These are phyloP conservation scores for Zopfia rhizophila DNA, from an alignment of 2,329 filamentous ascomycete genomes.

Conservation along the genomic window DNA sequence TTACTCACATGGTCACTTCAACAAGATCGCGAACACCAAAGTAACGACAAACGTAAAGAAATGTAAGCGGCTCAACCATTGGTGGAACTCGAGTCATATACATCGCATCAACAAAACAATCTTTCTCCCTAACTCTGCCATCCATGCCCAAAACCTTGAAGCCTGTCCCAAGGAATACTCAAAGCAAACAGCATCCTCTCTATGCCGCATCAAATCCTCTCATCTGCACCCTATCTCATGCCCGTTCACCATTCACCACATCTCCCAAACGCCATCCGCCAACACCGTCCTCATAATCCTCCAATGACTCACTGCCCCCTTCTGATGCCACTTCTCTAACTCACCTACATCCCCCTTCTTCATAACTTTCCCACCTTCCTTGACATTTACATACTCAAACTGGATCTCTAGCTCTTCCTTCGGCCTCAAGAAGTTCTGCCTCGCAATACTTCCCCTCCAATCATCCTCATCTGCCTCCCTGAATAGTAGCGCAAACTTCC, in stretches of 20 bases:
- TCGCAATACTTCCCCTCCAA: conserved; percentile 75
- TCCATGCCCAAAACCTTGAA: background rate
- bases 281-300: conserved; percentile 87
- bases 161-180: background rate
- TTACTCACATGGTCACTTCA: too few species aligned
- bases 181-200: too few species aligned
- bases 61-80: too few species aligned
- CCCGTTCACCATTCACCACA: conserved; percentile 72
- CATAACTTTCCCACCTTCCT: conserved; percentile 64
- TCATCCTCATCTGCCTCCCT: conserved; percentile 72
- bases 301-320: conserved; percentile 88
- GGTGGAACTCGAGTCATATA: too few species aligned
- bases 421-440: conserved; percentile 77
- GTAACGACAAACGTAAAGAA: too few species aligned
- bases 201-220: conserved; percentile 1
- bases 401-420: conserved; percentile 71
- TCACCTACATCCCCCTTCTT: conserved; percentile 71
- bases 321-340: conserved; percentile 76
- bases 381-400: conserved; percentile 40
- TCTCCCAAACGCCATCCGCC: conserved; percentile 83
- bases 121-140: too few species aligned
- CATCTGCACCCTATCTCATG: too few species aligned
- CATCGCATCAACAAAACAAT: too few species aligned
- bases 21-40: too few species aligned
- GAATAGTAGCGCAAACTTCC: conserved; percentile 68